Percentiles rank a stretch among this genome's conserved stretches.
These are phyloP conservation scores for Grifola frondosa DNA, from an alignment of 1,284 basidiomycete species.

Conservation along the genomic window DNA sequence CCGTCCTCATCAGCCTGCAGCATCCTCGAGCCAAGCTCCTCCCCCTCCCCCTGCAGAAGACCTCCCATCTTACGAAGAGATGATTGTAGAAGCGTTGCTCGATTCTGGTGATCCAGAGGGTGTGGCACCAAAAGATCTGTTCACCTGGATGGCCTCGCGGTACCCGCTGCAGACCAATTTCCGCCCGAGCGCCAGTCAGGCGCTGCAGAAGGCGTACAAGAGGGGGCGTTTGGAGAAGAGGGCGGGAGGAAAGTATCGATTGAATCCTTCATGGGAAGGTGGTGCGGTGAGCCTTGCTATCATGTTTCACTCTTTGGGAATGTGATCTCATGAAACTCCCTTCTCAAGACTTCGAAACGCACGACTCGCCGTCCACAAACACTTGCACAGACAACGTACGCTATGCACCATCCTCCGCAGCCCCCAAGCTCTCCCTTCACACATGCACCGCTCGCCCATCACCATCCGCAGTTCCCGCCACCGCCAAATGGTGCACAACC, in stretches of 20 bases:
- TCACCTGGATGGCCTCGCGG: slow-evolving; percentile 73
- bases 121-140: slow-evolving; percentile 74
- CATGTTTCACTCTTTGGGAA: background rate
- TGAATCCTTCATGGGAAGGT: slow-evolving; percentile 77
- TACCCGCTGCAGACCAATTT: slow-evolving; percentile 87
- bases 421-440: slow-evolving; percentile 57
- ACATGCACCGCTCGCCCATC: slow-evolving; percentile 48
- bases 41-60: slow-evolving; percentile 49
- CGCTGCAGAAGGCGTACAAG: slow-evolving; percentile 78
- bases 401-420: slow-evolving; percentile 28
- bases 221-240: slow-evolving; percentile 74
- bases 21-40: slow-evolving; percentile 21
- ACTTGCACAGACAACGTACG: slow-evolving; percentile 40
- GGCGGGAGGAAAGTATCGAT: slow-evolving; percentile 63
- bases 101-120: slow-evolving; percentile 68
- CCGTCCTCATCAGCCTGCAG: slow-evolving; percentile 25
- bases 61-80: slow-evolving; percentile 81
- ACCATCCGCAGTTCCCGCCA: slow-evolving; percentile 11
- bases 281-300: slow-evolving; percentile 56
- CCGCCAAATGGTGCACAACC: slow-evolving; percentile 14
- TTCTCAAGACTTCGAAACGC: slow-evolving; percentile 56
- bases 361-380: slow-evolving; percentile 71
- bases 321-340: background rate
- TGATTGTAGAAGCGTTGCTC: slow-evolving; percentile 76
- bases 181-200: slow-evolving; percentile 79